phyloP scores from a whole-genome alignment of 257 asterid species.

The Ajuga chamaepitys region DNA sequence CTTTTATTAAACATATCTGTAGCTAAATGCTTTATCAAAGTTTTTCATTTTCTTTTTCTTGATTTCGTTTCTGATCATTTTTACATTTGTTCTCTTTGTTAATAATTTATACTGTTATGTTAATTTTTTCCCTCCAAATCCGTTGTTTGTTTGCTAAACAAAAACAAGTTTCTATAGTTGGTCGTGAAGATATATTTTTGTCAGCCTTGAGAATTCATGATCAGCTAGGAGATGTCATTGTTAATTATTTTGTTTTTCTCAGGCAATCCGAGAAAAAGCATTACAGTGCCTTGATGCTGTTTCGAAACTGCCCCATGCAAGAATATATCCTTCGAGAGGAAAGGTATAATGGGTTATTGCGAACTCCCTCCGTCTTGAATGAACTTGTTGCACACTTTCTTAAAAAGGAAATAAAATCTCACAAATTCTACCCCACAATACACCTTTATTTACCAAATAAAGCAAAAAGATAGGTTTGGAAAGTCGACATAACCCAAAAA shows the following conservation, averaged over 20 bases:
- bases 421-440: no score
- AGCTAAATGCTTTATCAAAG: not conserved
- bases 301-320: constrained; percentile 62
- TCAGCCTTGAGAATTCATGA: constrained; percentile 3
- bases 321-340: constrained; percentile 66
- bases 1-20: not conserved
- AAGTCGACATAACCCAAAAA: no score
- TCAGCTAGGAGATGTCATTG: constrained; percentile 8
- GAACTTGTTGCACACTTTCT: no score
- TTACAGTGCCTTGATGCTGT: constrained; percentile 85
- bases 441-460: no score
- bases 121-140: not conserved
- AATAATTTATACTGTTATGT: not conserved
- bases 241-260: constrained; percentile 25
- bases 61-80: not conserved
- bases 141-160: not conserved
- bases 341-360: constrained; percentile 51
- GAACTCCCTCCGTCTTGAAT: no score
- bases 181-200: not conserved
- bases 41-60: not conserved
- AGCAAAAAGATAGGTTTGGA: no score
- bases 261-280: constrained; percentile 84
- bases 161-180: not conserved
- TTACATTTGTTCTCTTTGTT: not conserved
- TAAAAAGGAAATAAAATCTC: no score